These are phyloP conservation scores for Cadophora sp. DNA, from an alignment of 2,329 filamentous ascomycete species.

Conservation along the genomic window DNA sequence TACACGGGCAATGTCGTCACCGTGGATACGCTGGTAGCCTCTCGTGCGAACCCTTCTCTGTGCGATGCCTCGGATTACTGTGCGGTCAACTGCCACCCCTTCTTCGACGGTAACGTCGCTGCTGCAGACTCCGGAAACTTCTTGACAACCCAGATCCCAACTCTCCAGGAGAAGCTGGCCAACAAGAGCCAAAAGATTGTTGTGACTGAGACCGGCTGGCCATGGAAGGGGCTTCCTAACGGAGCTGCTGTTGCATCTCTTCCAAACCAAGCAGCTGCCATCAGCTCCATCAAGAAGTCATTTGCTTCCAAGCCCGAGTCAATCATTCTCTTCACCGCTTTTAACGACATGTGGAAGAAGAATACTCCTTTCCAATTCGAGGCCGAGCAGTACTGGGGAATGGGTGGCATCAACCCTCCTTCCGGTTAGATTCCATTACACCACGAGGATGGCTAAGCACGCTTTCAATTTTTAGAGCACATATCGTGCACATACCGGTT, in stretches of 20 bases:
- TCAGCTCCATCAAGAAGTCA: constrained; percentile 66
- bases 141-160: constrained; percentile 61
- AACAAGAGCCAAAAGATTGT: constrained; percentile 64
- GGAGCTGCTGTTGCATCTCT: constrained; percentile 70
- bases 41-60: constrained; percentile 70
- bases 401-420: constrained; percentile 47
- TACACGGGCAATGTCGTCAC: constrained; percentile 78
- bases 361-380: constrained; percentile 67
- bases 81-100: constrained; percentile 83
- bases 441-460: background rate
- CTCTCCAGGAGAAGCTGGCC: constrained; percentile 52
- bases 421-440: constrained; percentile 33
- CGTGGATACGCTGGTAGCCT: constrained; percentile 78
- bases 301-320: constrained; percentile 59
- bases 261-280: constrained; percentile 70
- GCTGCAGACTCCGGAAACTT: constrained; percentile 71
- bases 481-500: background rate
- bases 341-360: constrained; percentile 81
- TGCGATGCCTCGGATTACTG: constrained; percentile 80
- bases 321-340: constrained; percentile 79
- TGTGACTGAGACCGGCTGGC: constrained; percentile 88
- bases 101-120: constrained; percentile 72
- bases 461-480: background rate
- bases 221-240: constrained; percentile 70
- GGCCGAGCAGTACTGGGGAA: constrained; percentile 81